Evolutionary conservation across 208 protist species (phyloP), one percentile per base, ranked within the genome.

Genomic region (Acanthamoeba rhysodes): DNA sequence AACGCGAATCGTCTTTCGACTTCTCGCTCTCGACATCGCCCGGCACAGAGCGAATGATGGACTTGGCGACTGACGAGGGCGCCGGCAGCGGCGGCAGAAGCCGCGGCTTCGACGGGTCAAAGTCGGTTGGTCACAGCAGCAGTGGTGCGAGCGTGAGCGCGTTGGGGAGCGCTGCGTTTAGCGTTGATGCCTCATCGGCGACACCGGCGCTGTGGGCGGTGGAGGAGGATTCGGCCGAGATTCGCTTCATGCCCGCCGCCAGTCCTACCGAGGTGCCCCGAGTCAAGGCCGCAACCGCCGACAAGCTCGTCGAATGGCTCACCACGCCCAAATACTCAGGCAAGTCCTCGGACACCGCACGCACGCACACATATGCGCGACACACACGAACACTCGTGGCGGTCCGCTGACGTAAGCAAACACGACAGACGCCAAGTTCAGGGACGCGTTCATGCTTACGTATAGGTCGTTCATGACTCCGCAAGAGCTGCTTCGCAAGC

Each of bases 401-500:
- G 0, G 12, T 90, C 24, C 45, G 9, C 37, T 64, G 12, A 37
- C 22, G 12, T 1, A 9, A 2, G 2, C 14, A 41, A 20, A 78
- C 62, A 76, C n/a, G 0, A 32, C 88, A 78, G 88, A 94, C 27
- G 66, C 88, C 27, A 70, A 78, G 34, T 94, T 94, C 68, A 94
- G 88, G 45, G 88, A 94, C 27, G 88, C 88, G 24, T 94, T 94
- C 66, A 80, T 94, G 88, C 37, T 94, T 12, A 94, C 88, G 24
- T 94, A 80, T 41, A 29, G 88, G 41, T 94, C 88, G 62, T 94
- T 94, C 88, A 74, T 94, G 88, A 78, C 88, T 9, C 88, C 88
- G 50, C 55, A 78, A 78, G 88, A 94, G 45, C 88, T 94, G 88
- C 68, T 94, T 4, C 37, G 48, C 37, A 94, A 94, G 50, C 50